These are phyloP conservation scores for Arctostaphylos glauca DNA, from an alignment of 148 eudicot genomes.

Conservation along the genomic window DNA sequence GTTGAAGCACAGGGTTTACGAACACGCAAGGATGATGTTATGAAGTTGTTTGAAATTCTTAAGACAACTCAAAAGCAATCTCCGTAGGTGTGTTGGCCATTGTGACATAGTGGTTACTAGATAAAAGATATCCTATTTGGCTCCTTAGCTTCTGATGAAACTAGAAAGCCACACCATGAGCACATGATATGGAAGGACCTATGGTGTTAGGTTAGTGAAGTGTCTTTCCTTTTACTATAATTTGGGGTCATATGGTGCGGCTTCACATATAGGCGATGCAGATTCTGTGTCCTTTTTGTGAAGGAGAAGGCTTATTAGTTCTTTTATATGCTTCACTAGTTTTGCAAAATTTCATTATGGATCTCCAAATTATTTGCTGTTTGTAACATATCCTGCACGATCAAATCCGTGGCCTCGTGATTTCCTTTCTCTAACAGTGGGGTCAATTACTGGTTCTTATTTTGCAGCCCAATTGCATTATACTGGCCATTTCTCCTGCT, in stretches of 20 bases:
- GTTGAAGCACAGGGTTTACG: not conserved
- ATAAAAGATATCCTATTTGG: not conserved
- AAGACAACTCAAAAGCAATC: not conserved
- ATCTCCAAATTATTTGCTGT: not conserved
- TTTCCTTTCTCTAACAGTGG: not conserved
- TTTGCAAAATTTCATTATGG: not conserved
- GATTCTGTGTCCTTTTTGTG: not conserved
- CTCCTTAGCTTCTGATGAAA: not conserved
- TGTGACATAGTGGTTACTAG: not conserved
- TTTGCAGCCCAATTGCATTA: constrained; percentile 91
- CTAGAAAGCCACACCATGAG: not conserved
- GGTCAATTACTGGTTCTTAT: constrained; percentile 21
- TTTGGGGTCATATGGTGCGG: not conserved
- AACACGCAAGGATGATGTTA: not conserved
- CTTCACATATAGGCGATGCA: not conserved
- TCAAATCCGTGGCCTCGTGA: not conserved
- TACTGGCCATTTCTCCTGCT: constrained; percentile 98
- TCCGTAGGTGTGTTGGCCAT: not conserved
- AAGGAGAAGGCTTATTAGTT: not conserved
- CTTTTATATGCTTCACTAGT: constrained; percentile 4
- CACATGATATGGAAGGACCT: not conserved
- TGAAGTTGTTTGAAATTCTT: not conserved
- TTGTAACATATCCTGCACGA: not conserved
- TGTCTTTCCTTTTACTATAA: not conserved
- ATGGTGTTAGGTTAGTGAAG: not conserved